These are phyloP conservation scores for Vitis hybrid DNA, from an alignment of 177 flowering plant species.

Conservation along the genomic window DNA sequence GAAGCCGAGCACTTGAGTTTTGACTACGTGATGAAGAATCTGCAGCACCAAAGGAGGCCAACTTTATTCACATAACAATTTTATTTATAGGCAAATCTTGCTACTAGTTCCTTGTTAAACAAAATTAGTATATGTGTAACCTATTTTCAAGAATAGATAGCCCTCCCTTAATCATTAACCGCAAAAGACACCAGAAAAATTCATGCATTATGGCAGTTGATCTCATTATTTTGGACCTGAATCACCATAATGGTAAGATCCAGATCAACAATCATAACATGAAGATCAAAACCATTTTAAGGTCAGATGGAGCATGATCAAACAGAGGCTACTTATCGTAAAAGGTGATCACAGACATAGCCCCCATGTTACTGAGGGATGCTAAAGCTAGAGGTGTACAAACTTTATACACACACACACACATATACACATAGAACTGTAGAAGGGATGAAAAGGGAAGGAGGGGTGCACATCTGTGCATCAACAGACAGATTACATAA, in stretches of 20 bases:
- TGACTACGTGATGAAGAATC: conserved; percentile 60
- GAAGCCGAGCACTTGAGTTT: conserved; percentile 72
- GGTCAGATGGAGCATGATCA: too few species aligned
- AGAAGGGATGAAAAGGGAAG: background rate
- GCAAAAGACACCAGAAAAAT: too few species aligned
- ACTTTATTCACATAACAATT: conserved; percentile 2
- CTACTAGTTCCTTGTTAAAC: background rate
- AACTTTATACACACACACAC: too few species aligned
- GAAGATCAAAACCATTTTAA: background rate
- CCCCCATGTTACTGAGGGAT: too few species aligned
- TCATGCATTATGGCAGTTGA: too few species aligned
- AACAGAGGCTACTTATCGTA: too few species aligned
- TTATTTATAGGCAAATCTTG: background rate
- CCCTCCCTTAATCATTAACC: background rate
- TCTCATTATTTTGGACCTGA: too few species aligned
- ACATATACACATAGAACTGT: background rate
- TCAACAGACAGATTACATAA: background rate
- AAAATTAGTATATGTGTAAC: background rate
- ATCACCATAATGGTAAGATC: too few species aligned
- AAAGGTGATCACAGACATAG: too few species aligned
- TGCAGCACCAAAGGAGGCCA: conserved; percentile 26
- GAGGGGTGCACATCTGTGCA: background rate
- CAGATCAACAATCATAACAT: too few species aligned
- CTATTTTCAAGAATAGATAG: background rate
- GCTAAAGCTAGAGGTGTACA: too few species aligned